A percentile compares a stretch with the other conserved stretches of the same genome.
Evolutionary conservation across 306 rosid genomes (phyloP).

Genomic region (Gastrolobium bilobum): DNA sequence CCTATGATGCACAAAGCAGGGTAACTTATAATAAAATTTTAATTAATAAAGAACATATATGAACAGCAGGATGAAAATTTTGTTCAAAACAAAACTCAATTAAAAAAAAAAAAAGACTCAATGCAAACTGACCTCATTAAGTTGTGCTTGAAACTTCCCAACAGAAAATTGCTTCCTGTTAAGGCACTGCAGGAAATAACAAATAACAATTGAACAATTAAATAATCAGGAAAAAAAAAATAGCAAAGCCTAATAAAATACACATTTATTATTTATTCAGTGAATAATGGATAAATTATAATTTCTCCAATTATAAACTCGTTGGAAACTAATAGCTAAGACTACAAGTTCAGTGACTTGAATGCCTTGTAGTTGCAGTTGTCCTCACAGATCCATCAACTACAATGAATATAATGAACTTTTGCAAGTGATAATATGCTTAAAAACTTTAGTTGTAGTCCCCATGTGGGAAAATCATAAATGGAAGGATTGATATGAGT

Average conservation of each 20-base stretch:
- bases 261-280: background rate
- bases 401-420: slow-evolving; percentile 5
- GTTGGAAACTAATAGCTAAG: slow-evolving; percentile 8
- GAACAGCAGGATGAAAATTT: slow-evolving; percentile 30
- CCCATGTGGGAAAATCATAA: background rate
- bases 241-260: slow-evolving; percentile 29
- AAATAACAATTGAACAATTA: slow-evolving; percentile 36
- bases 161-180: slow-evolving; percentile 60
- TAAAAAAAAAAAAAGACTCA: background rate
- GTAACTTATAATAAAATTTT: background rate
- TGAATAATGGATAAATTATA: background rate
- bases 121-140: slow-evolving; percentile 49
- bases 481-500: background rate
- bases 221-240: background rate
- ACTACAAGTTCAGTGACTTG: slow-evolving; percentile 4
- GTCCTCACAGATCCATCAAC: background rate
- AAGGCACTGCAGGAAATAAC: slow-evolving; percentile 62
- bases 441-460: slow-evolving; percentile 15
- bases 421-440: background rate
- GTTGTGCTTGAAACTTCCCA: slow-evolving; percentile 60
- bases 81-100: background rate
- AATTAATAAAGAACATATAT: slow-evolving; percentile 13
- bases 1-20: slow-evolving; percentile 58
- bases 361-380: slow-evolving; percentile 22
- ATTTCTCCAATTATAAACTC: slow-evolving; percentile 7